A percentile compares a stretch with the other conserved stretches of the same genome.
Evolutionary conservation across 1,284 basidiomycete genomes (phyloP).

Genomic region (Lentinus polychrous): DNA sequence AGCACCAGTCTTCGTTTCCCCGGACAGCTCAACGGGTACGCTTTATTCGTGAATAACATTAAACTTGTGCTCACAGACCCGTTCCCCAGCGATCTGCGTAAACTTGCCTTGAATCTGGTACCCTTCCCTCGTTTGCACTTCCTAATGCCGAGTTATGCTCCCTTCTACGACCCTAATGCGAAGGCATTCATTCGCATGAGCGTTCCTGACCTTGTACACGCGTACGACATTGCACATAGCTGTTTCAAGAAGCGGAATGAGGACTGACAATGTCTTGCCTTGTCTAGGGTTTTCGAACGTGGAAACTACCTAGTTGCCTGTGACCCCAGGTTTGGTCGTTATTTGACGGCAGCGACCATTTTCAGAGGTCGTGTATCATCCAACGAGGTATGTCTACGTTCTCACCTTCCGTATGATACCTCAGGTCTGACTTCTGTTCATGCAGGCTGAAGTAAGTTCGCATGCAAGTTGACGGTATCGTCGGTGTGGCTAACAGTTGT

Average conservation of each 20-base stretch:
- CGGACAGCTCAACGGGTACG: conserved; percentile 84
- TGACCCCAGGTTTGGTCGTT: conserved; percentile 75
- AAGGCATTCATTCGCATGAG: conserved; percentile 58
- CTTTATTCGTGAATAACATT: not conserved
- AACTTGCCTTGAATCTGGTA: conserved; percentile 89
- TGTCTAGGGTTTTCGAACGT: conserved; percentile 67
- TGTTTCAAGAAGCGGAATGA: not conserved
- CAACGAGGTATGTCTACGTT: conserved; percentile 59
- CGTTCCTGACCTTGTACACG: conserved; percentile 63
- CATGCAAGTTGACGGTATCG: not conserved
- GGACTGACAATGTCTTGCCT: not conserved
- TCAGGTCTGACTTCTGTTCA: conserved; percentile 21
- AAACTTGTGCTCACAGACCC: not conserved
- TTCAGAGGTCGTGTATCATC: conserved; percentile 82
- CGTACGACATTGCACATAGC: conserved; percentile 34
- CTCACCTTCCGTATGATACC: conserved; percentile 13
- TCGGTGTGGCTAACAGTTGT: conserved; percentile 7
- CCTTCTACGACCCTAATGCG: conserved; percentile 61
- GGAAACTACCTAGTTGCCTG: conserved; percentile 81
- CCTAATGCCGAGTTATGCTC: conserved; percentile 85
- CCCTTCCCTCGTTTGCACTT: conserved; percentile 93
- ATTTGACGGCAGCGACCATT: conserved; percentile 82
- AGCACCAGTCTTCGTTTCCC: conserved; percentile 91
- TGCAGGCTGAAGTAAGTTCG: conserved; percentile 53
- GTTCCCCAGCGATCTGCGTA: conserved; percentile 75